These are phyloP conservation scores for Aspergillus fumigatiaffinis DNA, from an alignment of 2,329 filamentous ascomycete species.

Conservation along the genomic window DNA sequence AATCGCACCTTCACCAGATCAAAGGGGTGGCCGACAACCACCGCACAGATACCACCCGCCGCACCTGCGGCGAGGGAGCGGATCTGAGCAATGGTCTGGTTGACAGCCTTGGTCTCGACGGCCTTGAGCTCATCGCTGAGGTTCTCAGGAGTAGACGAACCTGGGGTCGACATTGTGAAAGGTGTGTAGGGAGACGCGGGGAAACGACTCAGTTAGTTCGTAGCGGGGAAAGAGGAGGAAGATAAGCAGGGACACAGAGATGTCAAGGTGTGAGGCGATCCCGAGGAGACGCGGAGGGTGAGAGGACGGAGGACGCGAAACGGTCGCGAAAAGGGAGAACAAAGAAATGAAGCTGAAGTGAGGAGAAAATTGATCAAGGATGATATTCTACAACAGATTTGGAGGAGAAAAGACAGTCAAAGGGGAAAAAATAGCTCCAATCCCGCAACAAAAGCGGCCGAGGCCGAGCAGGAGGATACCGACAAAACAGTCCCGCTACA, in stretches of 20 bases:
- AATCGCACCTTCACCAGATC: conserved; percentile 96
- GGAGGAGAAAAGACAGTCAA: conserved; percentile 2
- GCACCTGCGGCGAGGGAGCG: conserved; percentile 85
- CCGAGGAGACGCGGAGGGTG: conserved; percentile 1
- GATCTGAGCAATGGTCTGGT: conserved; percentile 57
- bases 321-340: neutral
- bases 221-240: neutral
- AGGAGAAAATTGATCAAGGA: neutral
- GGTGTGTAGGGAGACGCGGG: conserved; percentile 6
- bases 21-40: conserved; percentile 92
- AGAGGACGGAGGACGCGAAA: conserved; percentile 1
- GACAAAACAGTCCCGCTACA: neutral
- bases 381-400: conserved; percentile 5
- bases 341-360: neutral
- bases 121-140: conserved; percentile 28
- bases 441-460: conserved; percentile 2
- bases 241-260: neutral
- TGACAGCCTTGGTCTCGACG: conserved; percentile 28
- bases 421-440: conserved; percentile 1
- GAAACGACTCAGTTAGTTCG: neutral
- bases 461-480: conserved; percentile 2
- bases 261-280: neutral
- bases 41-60: conserved; percentile 89
- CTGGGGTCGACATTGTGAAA: conserved; percentile 27
- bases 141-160: conserved; percentile 25